phyloP scores from a whole-genome alignment of 768 basidiomycete species.

The Boletales sp. region DNA sequence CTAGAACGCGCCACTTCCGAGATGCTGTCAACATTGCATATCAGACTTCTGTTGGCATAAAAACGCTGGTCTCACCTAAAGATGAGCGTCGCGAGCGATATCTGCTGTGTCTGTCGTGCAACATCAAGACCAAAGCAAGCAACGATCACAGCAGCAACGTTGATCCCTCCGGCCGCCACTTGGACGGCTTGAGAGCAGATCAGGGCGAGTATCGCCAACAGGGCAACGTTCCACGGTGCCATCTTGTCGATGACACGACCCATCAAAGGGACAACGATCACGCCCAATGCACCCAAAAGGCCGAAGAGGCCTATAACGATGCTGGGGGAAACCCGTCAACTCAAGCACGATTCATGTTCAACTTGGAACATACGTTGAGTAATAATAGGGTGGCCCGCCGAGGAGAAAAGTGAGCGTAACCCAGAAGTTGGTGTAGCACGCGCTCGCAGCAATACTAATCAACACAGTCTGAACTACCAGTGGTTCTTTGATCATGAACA shows the following conservation, averaged over 20 bases:
- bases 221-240: conserved; percentile 69
- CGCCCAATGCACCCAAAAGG: conserved; percentile 64
- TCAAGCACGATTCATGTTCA: background rate
- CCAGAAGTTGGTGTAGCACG: conserved; percentile 60
- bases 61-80: conserved; percentile 33
- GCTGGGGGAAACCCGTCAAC: conserved; percentile 9
- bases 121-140: conserved; percentile 64
- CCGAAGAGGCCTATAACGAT: conserved; percentile 68
- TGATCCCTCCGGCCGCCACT: conserved; percentile 61
- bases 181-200: conserved; percentile 56
- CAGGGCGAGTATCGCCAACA: conserved; percentile 46
- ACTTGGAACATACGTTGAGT: conserved; percentile 48
- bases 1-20: conserved; percentile 53
- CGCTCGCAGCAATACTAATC: conserved; percentile 52
- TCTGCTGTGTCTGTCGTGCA: conserved; percentile 65
- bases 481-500: conserved; percentile 71
- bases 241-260: conserved; percentile 65
- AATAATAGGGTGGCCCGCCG: conserved; percentile 67
- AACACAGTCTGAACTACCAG: conserved; percentile 63
- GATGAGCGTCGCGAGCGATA: conserved; percentile 57
- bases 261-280: conserved; percentile 61
- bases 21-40: conserved; percentile 13
- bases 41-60: background rate
- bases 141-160: conserved; percentile 64
- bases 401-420: conserved; percentile 78